Conservation (phyloP, 495 filamentous ascomycete genomes). For the Bombardia bombarda region DNA sequence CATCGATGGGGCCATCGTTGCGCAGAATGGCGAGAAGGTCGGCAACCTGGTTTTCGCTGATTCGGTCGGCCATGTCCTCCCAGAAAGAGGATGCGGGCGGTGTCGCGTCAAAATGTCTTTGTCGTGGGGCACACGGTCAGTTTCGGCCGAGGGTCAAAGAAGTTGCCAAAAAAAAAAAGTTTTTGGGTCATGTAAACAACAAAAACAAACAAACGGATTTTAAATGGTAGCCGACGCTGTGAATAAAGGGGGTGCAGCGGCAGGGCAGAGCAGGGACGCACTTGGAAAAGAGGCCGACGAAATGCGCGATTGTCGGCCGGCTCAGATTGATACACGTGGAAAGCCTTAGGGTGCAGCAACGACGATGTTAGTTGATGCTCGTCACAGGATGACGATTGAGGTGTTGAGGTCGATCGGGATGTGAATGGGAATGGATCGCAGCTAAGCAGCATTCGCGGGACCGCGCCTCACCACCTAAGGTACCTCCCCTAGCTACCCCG, state of each 20-base stretch:
- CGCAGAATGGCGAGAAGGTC: conserved; percentile 60
- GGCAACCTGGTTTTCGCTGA: conserved; percentile 55
- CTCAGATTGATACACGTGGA: not conserved
- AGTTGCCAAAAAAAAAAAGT: too few relatives aligned
- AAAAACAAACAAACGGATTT: conserved; percentile 11
- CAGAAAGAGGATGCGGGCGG: conserved; percentile 11
- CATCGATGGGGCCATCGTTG: conserved; percentile 61
- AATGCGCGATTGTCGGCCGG: not conserved
- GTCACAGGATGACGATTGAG: conserved; percentile 2
- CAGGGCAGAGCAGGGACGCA: too few relatives aligned
- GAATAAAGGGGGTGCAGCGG: too few relatives aligned
- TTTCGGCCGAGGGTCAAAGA: too few relatives aligned
- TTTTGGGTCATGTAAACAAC: conserved; percentile 24
- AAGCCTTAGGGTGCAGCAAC: not conserved
- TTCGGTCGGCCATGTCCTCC: conserved; percentile 42
- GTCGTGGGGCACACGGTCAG: too few relatives aligned
- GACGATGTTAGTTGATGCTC: conserved; percentile 5
- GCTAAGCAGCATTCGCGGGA: not conserved
- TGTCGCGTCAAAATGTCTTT: conserved; percentile 17
- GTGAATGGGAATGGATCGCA: not conserved
- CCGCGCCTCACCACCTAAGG: not conserved
- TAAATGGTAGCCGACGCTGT: too few relatives aligned
- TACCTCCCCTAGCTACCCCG: too few relatives aligned
- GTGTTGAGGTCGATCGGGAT: not conserved
- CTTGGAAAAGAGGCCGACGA: not conserved